Conservation (phyloP, 2,329 filamentous ascomycete species). For the Cladosporium sp. region DNA sequence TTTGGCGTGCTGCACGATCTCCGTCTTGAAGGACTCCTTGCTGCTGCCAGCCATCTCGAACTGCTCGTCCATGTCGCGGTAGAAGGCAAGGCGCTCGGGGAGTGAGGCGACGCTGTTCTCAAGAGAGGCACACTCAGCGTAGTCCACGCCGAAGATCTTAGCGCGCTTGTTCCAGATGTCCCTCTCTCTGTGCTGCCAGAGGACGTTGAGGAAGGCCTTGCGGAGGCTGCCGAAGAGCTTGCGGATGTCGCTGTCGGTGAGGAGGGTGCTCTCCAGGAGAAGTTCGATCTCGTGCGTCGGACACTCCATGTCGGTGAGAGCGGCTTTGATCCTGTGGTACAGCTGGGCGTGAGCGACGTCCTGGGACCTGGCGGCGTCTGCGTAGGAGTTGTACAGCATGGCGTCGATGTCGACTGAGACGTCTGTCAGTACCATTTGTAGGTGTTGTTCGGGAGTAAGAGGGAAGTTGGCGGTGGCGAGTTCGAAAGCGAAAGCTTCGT, state of each 20-base stretch:
- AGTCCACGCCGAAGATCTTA: neutral
- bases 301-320: too few relatives aligned
- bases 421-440: too few relatives aligned
- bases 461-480: too few relatives aligned
- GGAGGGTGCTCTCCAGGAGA: neutral
- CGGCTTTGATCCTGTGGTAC: too few relatives aligned
- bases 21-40: too few relatives aligned
- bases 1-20: too few relatives aligned
- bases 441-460: too few relatives aligned
- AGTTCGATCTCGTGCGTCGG: neutral
- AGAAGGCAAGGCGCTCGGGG: neutral
- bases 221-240: neutral
- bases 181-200: neutral
- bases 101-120: neutral
- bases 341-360: too few relatives aligned
- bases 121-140: neutral
- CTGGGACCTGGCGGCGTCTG: too few relatives aligned
- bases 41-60: neutral
- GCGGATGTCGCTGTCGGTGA: neutral
- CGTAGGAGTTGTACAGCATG: too few relatives aligned
- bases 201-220: neutral
- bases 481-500: too few relatives aligned
- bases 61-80: neutral
- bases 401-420: too few relatives aligned
- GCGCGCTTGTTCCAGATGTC: neutral